Evolutionary conservation across 2,329 filamentous ascomycete species (phyloP), one percentile per base, ranked within the genome.

Genomic region (Ustulina deusta): DNA sequence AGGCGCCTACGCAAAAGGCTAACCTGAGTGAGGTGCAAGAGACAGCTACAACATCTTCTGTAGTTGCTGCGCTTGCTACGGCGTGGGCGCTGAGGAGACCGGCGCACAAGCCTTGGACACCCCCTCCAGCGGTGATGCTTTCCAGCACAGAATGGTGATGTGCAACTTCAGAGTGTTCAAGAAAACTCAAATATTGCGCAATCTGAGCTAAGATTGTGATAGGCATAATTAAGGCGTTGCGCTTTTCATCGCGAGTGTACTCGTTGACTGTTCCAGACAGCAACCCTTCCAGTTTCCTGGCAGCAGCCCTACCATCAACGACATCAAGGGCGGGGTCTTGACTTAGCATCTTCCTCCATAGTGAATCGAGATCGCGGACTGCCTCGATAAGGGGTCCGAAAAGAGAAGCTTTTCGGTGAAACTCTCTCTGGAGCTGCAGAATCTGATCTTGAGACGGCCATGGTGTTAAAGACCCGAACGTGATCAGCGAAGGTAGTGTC

Each of bases 101-200:
- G 13, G 52, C 52, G 20, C 34, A 68, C 9, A 54, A 49, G 46
- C 56, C 59, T 40, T 63, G 62, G 27, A 59, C 57, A 25, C 66
- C 62, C 65, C 60, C 60, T 36, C 32, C 68, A 61, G 62, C 63
- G 36, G 69, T 67, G 17, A 65, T n/a, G 13, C 9, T 56, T 54
- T 55, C 32, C 17, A 65, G 15, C 17, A 61, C 49, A 15, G 48
- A 55, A 9, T 42, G 22, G 13, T 60, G 36, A 36, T 29, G 20
- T 15, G 7, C 13, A 4, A 25, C 29, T 38, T 13, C 10, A 46
- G 17, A 34, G 22, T 32, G 32, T 17, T 59, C 61, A 11, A 61
- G 10, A 4, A 38, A 61, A 29, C 49, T 49, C 38, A 65, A 10
- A 5, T 65, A 61, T 22, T 56, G 57, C 9, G 38, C 20, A 2